phyloP scores from a whole-genome alignment of 371 early-diverging fungal species.

The Rhizopus microsporus region DNA sequence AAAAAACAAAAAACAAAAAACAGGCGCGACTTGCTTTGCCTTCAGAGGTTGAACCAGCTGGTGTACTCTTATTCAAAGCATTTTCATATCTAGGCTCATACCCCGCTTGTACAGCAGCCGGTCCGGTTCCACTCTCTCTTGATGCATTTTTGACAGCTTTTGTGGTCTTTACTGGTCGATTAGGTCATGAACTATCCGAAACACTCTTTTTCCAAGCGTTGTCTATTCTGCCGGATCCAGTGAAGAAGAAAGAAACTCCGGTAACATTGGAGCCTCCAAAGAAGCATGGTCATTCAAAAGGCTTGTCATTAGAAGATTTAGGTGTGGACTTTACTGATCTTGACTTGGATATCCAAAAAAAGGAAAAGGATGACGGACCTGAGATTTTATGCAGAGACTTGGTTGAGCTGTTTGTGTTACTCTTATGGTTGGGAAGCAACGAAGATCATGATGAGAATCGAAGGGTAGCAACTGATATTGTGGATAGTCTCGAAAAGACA shows the following conservation, averaged over 20 bases:
- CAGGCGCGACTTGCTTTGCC: conserved; percentile 47
- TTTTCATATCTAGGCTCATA: conserved; percentile 50
- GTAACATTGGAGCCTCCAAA: conserved; percentile 1
- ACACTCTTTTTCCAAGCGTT: conserved; percentile 46
- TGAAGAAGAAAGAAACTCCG: conserved; percentile 2
- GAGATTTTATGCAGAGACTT: conserved; percentile 36
- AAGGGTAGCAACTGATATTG: conserved; percentile 8
- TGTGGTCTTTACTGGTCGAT: conserved; percentile 34
- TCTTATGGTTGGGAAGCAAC: conserved; percentile 46
- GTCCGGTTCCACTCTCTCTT: conserved; percentile 24
- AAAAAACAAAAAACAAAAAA: not conserved
- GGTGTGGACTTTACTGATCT: conserved; percentile 44
- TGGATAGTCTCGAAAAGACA: conserved; percentile 12
- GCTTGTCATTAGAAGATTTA: conserved; percentile 37
- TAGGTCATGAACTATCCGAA: conserved; percentile 35
- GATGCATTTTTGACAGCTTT: conserved; percentile 46
- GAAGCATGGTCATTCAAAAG: conserved; percentile 15
- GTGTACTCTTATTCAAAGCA: conserved; percentile 45
- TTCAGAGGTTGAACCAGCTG: conserved; percentile 35
- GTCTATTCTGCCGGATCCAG: conserved; percentile 29
- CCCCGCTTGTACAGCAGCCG: conserved; percentile 23
- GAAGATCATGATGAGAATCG: conserved; percentile 14
- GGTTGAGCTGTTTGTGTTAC: conserved; percentile 27
- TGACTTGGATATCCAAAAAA: conserved; percentile 18
- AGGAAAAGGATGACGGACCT: conserved; percentile 10